Conservation (phyloP, 1,139 yeast genomes). For the Lodderomyces margitis region DNA sequence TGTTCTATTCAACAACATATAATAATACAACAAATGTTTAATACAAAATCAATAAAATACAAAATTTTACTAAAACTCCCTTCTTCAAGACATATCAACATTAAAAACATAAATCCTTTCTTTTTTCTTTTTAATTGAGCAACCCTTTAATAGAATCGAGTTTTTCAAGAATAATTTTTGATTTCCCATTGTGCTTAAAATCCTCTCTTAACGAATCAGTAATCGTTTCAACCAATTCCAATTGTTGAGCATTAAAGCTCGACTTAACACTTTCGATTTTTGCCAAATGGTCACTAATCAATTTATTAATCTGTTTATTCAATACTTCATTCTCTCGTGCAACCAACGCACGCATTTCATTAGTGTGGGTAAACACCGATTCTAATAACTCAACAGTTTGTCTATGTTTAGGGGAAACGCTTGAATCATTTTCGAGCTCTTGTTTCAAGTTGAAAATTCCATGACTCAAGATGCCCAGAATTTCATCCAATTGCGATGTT, state of each 20-base stretch:
- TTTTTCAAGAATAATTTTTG: conserved; percentile 6
- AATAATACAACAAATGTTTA: conserved; percentile 2
- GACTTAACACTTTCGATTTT: conserved; percentile 16
- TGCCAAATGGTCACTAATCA: conserved; percentile 14
- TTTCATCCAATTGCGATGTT: conserved; percentile 2
- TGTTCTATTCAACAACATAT: background rate
- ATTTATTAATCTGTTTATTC: conserved; percentile 16
- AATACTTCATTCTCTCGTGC: conserved; percentile 15
- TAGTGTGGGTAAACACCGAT: conserved; percentile 14
- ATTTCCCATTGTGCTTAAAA: conserved; percentile 5
- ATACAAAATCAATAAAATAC: background rate
- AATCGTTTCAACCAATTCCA: conserved; percentile 17
- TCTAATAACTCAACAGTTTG: conserved; percentile 13
- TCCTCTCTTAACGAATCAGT: conserved; percentile 12
- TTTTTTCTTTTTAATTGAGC: background rate
- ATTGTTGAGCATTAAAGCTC: conserved; percentile 17
- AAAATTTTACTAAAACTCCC: background rate
- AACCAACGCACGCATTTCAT: conserved; percentile 14
- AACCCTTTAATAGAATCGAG: conserved; percentile 6
- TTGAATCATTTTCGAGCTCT: background rate
- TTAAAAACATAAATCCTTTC: background rate
- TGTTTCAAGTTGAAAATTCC: background rate
- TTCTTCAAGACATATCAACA: background rate
- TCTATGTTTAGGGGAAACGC: conserved; percentile 1
- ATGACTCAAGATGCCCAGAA: background rate